Evolutionary conservation across 2,329 filamentous ascomycete genomes (phyloP).

Genomic region (Colletotrichum incanum): DNA sequence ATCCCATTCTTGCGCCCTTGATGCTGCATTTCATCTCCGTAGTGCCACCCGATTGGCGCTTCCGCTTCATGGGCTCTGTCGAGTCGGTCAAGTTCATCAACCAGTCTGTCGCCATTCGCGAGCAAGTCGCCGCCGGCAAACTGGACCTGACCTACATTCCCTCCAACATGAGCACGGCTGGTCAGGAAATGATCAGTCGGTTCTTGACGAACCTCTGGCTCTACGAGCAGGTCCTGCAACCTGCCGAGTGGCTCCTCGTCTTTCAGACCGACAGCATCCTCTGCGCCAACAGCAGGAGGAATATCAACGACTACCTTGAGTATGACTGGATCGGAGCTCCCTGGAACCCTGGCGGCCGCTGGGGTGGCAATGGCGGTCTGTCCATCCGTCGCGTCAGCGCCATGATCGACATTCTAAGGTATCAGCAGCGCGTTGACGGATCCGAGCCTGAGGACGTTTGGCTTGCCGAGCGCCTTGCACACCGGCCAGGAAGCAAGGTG

Average conservation of each 20-base stretch:
- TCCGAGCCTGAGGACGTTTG: slow-evolving; percentile 71
- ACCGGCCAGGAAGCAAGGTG: slow-evolving; percentile 63
- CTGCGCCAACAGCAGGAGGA: slow-evolving; percentile 66
- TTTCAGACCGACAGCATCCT: slow-evolving; percentile 71
- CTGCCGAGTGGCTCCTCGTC: slow-evolving; percentile 69
- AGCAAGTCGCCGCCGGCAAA: slow-evolving; percentile 61
- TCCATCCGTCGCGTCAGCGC: slow-evolving; percentile 67
- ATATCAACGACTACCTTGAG: slow-evolving; percentile 65
- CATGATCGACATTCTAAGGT: slow-evolving; percentile 66
- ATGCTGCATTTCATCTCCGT: slow-evolving; percentile 71
- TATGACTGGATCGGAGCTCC: slow-evolving; percentile 71
- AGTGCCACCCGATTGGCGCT: slow-evolving; percentile 69
- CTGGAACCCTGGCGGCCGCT: slow-evolving; percentile 59
- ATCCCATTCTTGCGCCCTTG: slow-evolving; percentile 66
- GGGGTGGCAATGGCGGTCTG: slow-evolving; percentile 68
- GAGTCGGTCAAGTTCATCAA: slow-evolving; percentile 63
- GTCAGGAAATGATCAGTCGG: slow-evolving; percentile 67
- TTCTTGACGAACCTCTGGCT: slow-evolving; percentile 69
- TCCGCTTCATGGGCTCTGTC: slow-evolving; percentile 68
- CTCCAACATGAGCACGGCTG: slow-evolving; percentile 64
- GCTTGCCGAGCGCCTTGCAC: slow-evolving; percentile 67
- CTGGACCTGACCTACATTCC: slow-evolving; percentile 68
- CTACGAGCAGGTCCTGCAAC: slow-evolving; percentile 64
- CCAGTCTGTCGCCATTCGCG: slow-evolving; percentile 61
- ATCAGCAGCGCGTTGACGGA: slow-evolving; percentile 61